Evolutionary conservation across 2,329 filamentous ascomycete genomes (phyloP).

Genomic region (Colletotrichum scovillei): DNA sequence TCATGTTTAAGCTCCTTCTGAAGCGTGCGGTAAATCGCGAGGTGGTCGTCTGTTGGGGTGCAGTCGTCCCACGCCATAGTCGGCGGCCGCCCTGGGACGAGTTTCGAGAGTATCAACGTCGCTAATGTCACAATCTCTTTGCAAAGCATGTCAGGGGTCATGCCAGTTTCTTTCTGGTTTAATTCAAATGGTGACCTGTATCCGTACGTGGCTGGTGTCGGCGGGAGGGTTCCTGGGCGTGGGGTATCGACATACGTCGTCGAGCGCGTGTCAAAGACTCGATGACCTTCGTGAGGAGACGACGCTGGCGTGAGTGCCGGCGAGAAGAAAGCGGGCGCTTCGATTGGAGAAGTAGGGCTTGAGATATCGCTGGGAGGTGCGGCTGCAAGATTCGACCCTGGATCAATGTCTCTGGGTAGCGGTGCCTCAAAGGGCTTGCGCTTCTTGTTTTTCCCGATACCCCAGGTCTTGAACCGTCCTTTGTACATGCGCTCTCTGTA

Average conservation of each 20-base stretch:
- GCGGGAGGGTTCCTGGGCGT: background rate
- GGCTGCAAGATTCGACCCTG: background rate
- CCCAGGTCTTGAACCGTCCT: conserved; percentile 25
- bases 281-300: background rate
- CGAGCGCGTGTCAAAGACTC: background rate
- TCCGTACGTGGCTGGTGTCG: background rate
- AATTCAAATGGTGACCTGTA: background rate
- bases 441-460: conserved; percentile 29
- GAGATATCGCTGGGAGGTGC: background rate
- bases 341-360: background rate
- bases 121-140: background rate
- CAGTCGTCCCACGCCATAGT: background rate
- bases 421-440: background rate
- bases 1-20: conserved; percentile 18
- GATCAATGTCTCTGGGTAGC: background rate
- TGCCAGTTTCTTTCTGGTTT: background rate
- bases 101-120: background rate
- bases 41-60: conserved; percentile 9
- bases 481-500: conserved; percentile 34
- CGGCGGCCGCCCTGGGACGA: background rate
- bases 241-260: conserved; percentile 1
- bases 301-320: background rate
- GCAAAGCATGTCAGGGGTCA: background rate
- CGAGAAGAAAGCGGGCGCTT: background rate
- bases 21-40: conserved; percentile 13